Evolutionary conservation across 495 filamentous ascomycete species (phyloP), one percentile per base, ranked within the genome.

Genomic region (Clohesyomyces aquaticus): DNA sequence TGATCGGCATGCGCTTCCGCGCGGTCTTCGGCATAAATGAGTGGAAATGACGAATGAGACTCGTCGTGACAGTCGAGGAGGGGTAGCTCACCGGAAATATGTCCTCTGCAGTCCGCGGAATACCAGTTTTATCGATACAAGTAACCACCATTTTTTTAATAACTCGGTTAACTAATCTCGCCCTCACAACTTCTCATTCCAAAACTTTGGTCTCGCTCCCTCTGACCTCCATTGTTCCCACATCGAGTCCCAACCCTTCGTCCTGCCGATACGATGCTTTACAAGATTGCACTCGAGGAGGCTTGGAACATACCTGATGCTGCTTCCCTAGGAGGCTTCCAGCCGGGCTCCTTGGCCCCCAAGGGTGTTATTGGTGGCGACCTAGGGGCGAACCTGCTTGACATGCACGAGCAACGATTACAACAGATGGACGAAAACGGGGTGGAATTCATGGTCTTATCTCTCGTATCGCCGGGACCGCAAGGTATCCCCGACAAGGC

Each of bases 371-470:
- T 66, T 18, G 63, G 63, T 23, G 58, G 54, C 18, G 63, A 66
- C 25, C 52, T 66, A 1, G 73, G 81, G 85, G 67, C 80, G 78
- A 61, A 73, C 48, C 64, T 67, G 11, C 27, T 67, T 12, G 59
- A 67, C 32, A 26, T 67, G 1, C 55, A 67, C 25, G 48, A 32
- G n/a, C 49, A 43, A 8, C 64, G 64, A 1, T 58, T 67, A 9
- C 28, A 61, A 16, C 41, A 57, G n/a, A 67, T 67, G 64, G 46
- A 67, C 51, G 64, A 67, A 23, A 56, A 86, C 65, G 85, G 83
- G 29, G 81, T 88, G 21, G 85, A 82, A 51, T 82, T 83, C 69
- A 84, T 81, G 65, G 81, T 87, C 28, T 77, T 86, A 4, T 83
- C 80, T 0, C 78, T 84, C 27, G 80, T 77, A 14, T 81, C 81